Evolutionary conservation across 345 rosid species (phyloP), one percentile per base, ranked within the genome.

Genomic region (Chamaenerion angustifolium): DNA sequence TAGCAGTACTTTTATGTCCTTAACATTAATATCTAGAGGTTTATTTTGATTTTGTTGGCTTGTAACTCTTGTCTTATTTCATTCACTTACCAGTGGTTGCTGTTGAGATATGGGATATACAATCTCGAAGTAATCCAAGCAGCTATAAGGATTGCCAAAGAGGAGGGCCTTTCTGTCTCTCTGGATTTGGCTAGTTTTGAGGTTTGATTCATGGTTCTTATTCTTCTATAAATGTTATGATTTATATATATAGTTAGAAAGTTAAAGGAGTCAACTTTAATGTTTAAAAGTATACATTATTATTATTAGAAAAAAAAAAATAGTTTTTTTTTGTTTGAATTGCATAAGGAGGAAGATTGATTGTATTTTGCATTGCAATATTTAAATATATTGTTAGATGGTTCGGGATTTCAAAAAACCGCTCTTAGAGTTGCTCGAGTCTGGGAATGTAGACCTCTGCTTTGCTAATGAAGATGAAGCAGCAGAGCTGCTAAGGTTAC

Each of bases 401-500:
- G 89, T 92, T 52, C 72, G 98, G 57, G 72, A 92, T 63, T 78
- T 58, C 64, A 75, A 70, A 78, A 41, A 23, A 52, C 76, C 81
- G 45, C 93, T 92, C 49, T 70, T 70, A 16, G 64, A 82, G 62
- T 71, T 92, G 56, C 77, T 92, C 64, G 74, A 78, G 66, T 82
- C 95, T 1, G 85, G 96, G 57, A 66, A 71, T 63, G 68, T 92
- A 74, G 96, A 92, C 64, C 89, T 92, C 56, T 92, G 95, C 70
- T 92, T 92, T 78, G 95, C 96, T 59, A 87, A 92, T 55, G 93
- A 92, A 81, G 95, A 92, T 16, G 98, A 92, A 77, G 96, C 98
- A 25, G 61, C 71, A 15, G 96, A 77, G 71, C 72, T 87, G 55
- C 64, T 82, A 31, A 78, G 89, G 96, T 90, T 55, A 40, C 27